phyloP scores from a whole-genome alignment of 257 asterid genomes.

The Lantana camara region DNA sequence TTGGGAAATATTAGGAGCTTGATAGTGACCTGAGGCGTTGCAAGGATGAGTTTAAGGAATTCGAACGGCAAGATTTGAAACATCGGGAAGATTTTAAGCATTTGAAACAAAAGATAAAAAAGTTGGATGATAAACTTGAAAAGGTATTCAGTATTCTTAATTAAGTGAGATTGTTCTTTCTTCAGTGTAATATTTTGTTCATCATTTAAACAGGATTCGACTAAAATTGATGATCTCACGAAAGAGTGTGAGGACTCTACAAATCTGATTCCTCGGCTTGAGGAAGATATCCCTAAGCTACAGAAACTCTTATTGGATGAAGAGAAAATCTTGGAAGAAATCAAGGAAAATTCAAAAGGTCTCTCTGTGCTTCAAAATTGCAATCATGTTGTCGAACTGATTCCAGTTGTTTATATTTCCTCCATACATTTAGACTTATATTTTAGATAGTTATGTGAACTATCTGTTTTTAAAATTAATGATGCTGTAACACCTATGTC shows the following conservation, averaged over 20 bases:
- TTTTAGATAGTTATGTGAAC: neutral
- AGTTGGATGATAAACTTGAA: constrained; percentile 73
- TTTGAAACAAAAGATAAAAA: constrained; percentile 84
- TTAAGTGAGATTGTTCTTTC: neutral
- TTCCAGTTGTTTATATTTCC: neutral
- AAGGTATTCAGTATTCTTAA: constrained; percentile 54
- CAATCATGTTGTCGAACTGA: neutral
- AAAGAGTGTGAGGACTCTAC: constrained; percentile 78
- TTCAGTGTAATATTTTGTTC: constrained; percentile 5
- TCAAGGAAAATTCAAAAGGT: constrained; percentile 84
- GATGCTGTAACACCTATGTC: neutral
- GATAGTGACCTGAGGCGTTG: constrained; percentile 57
- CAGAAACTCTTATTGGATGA: constrained; percentile 68
- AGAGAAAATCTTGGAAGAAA: constrained; percentile 80
- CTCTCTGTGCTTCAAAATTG: constrained; percentile 3
- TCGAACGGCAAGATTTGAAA: constrained; percentile 91
- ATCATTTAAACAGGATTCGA: constrained; percentile 55
- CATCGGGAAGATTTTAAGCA: constrained; percentile 83
- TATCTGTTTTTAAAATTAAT: neutral
- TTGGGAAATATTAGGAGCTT: constrained; percentile 59
- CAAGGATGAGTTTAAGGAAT: constrained; percentile 90
- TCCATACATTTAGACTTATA: neutral
- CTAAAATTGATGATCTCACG: constrained; percentile 61
- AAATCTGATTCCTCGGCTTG: constrained; percentile 75
- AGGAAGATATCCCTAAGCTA: constrained; percentile 69